Percentiles rank a stretch among this genome's conserved stretches.
These are phyloP conservation scores for Magnusiomyces suaveolens DNA, from an alignment of 1,139 yeast species.

Conservation along the genomic window DNA sequence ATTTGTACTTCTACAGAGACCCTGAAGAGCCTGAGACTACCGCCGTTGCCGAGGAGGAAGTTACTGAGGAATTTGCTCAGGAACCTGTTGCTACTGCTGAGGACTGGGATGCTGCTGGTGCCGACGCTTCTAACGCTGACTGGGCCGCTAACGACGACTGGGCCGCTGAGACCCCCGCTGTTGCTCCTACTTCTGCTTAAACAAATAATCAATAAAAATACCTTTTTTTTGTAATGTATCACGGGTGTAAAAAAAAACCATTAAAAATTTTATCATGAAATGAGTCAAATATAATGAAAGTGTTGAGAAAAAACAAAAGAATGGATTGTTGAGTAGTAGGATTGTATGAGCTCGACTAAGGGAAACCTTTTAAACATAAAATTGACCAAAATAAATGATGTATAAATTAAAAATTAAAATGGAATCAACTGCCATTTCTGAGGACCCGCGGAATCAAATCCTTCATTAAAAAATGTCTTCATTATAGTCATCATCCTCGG, in stretches of 20 bases:
- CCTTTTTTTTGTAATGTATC: constrained; percentile 5
- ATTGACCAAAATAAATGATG: not conserved
- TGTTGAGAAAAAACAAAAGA: no score
- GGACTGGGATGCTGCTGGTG: constrained; percentile 72
- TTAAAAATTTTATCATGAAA: constrained; percentile 6
- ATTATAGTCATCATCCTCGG: not conserved
- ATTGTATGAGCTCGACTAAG: no score
- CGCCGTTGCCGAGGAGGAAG: constrained; percentile 47
- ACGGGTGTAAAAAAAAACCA: constrained; percentile 9
- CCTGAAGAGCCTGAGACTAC: constrained; percentile 97
- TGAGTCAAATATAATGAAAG: not conserved
- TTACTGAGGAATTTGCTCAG: constrained; percentile 49
- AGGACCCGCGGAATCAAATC: no score
- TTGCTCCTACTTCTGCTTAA: constrained; percentile 37
- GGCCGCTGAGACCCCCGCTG: constrained; percentile 54
- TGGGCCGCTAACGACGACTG: constrained; percentile 51
- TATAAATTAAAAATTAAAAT: not conserved
- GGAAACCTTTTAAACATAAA: not conserved
- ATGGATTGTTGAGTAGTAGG: no score
- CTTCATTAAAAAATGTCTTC: not conserved
- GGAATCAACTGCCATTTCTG: no score
- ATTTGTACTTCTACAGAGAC: constrained; percentile 99
- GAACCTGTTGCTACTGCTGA: constrained; percentile 58
- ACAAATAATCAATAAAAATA: constrained; percentile 32
- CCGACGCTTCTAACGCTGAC: constrained; percentile 30